Evolutionary conservation across 1,284 basidiomycete genomes (phyloP), one percentile per base, ranked within the genome.

Genomic region (Sporisorium sorghi): DNA sequence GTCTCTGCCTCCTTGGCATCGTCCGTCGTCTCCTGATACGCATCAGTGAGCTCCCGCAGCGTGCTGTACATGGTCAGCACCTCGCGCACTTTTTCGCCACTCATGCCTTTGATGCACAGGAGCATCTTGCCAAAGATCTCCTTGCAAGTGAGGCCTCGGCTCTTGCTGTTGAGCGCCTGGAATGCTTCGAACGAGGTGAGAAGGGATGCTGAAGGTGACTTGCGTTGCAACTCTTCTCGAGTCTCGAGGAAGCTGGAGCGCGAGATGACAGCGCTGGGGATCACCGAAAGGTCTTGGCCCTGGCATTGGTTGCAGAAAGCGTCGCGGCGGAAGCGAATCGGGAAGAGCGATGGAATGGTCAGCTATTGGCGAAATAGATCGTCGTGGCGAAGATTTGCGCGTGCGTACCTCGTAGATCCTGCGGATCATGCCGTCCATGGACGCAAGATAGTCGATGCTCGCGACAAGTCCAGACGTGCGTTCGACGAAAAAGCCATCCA

Each of bases 401-500:
- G 1, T 19, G 9, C n/a, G n/a, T 40, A 40, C 37, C 37, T 82
- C 57, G 67, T 86, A 85, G 2, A 84, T 64, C 17, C 84, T 77
- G 15, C 77, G 66, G 57, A 89, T 86, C 17, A 87, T 85, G 21
- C 83, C 76, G 17, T 87, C 87, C 83, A 88, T 85, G 15, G 83
- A 84, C 2, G 83, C 84, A 19, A 89, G 84, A 62, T 86, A 88
- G 53, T 87, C 86, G 68, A 88, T 86, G 5, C 87, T 87, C 30
- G 87, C 88, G n/a, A 79, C 77, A 10, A 87, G 64, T 51, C 85
- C 86, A 40, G 85, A 82, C 0, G 88, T 88, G 48, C 87, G 86
- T 65, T 89, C 87, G 11, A 89, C 84, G 67, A 86, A 87, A 81
- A 89, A 89, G 23, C 86, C 86, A 72, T 88, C 88, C 50, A 88